Evolutionary conservation across 2,329 filamentous ascomycete species (phyloP), one percentile per base, ranked within the genome.

Genomic region (Calonectria crousiana): DNA sequence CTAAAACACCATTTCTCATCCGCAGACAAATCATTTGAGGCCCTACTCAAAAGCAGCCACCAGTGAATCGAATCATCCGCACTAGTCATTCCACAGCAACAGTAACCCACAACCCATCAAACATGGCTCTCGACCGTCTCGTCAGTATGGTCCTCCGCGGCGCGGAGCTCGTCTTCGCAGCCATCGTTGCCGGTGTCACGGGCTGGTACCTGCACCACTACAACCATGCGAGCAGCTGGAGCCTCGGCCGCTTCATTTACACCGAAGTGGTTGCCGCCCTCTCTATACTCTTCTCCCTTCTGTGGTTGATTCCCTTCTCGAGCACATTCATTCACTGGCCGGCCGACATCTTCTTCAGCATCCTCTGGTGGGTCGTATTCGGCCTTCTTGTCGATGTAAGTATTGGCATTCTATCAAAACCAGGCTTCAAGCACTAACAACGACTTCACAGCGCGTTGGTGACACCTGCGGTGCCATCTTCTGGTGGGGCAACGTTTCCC

Each of bases 231-330:
- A 87, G 88, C 68, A 84, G 87, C 73, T 92, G 90, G 88, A 85
- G 90, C 49, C 81, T 83, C 13, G 92, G 89, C 44, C 92, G 94
- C 71, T 92, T 93, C 86, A 95, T 96, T 85, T 96, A 95, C 87
- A 91, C 93, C 58, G 90, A 94, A 81, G 90, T 95, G 23, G 89
- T 95, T 49, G 92, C 94, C 3, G 92, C 88, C 26, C 81, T 96
- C 23, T 91, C 92, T 16, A 91, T 95, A 69, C 83, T 96, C 51
- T 86, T 95, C n/a, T 88, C 91, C 6, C 84, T 96, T 32, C 83
- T 96, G 75, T 95, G 93, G 91, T 87, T 95, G 34, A 88, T 96
- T 51, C 94, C 94, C 2, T 94, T 94, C 81, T 90, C 91, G 2
- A 86, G 87, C 66, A 89, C 88, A 60, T 95, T 95, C 84, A 88